Conservation (phyloP, 2,329 filamentous ascomycete species). For the Lachnellula occidentalis region DNA sequence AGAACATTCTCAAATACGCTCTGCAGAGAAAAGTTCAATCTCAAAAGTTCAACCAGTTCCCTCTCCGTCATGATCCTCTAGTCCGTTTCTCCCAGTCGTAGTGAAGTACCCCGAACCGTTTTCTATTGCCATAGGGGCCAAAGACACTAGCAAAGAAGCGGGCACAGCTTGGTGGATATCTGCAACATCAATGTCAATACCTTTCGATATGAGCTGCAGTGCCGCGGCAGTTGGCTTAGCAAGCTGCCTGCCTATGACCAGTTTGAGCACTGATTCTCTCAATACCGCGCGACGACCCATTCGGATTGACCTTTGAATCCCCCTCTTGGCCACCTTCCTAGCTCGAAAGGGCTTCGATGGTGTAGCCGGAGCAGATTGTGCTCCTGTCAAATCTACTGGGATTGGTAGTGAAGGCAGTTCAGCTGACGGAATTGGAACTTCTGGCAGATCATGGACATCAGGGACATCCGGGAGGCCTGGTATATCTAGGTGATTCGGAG, state of each 20-base stretch:
- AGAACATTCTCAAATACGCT: not conserved
- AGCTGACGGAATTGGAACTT: not conserved
- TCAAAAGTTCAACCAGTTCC: conserved; percentile 13
- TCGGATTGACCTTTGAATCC: not conserved
- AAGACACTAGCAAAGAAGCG: conserved; percentile 1
- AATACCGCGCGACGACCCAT: not conserved
- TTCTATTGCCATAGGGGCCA: conserved; percentile 6
- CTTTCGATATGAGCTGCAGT: conserved; percentile 16
- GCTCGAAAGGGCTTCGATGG: not conserved
- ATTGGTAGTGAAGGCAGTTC: not conserved
- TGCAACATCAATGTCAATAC: conserved; percentile 4
- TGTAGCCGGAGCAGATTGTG: not conserved
- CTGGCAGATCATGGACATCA: not conserved
- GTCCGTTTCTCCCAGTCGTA: conserved; percentile 9
- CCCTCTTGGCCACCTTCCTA: not conserved
- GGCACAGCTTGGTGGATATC: not conserved
- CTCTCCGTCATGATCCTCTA: conserved; percentile 10
- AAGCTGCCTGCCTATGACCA: conserved; percentile 25
- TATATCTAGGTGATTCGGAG: too few relatives aligned
- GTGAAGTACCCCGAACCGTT: conserved; percentile 11
- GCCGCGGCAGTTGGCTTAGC: conserved; percentile 17
- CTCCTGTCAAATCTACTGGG: not conserved
- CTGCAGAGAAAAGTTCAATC: not conserved
- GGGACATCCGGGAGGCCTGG: too few relatives aligned
- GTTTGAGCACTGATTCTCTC: conserved; percentile 15